Evolutionary conservation across 1,284 basidiomycete species (phyloP).

Genomic region (Fomitopsis betulina): DNA sequence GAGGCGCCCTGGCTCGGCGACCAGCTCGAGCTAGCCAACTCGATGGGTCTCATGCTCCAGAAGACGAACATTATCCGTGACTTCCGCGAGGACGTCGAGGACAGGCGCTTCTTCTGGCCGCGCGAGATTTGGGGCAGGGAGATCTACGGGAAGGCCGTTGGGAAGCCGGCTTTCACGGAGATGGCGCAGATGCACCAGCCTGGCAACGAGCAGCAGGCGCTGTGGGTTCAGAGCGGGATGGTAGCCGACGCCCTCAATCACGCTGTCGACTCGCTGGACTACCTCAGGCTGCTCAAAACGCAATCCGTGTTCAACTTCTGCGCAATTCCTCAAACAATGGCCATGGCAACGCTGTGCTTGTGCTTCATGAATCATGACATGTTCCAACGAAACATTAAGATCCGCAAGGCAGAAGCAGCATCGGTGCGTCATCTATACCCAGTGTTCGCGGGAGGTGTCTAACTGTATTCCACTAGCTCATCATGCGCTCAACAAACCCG

Average conservation of each 20-base stretch:
- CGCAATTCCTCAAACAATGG: slow-evolving; percentile 95
- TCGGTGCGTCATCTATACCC: slow-evolving; percentile 41
- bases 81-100: slow-evolving; percentile 88
- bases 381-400: slow-evolving; percentile 91
- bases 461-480: slow-evolving; percentile 56
- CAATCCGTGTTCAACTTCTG: slow-evolving; percentile 97
- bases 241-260: slow-evolving; percentile 87
- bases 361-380: slow-evolving; percentile 95
- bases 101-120: slow-evolving; percentile 93
- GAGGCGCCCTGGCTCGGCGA: slow-evolving; percentile 75
- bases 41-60: slow-evolving; percentile 95
- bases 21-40: slow-evolving; percentile 88
- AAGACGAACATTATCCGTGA: slow-evolving; percentile 99
- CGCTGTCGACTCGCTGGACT: slow-evolving; percentile 84
- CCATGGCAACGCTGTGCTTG: slow-evolving; percentile 87
- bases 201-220: slow-evolving; percentile 56
- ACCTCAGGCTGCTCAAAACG: slow-evolving; percentile 83
- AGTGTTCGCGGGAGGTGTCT: neutral
- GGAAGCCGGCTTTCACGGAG: slow-evolving; percentile 46
- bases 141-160: slow-evolving; percentile 43
- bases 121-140: slow-evolving; percentile 79
- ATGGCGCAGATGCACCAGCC: slow-evolving; percentile 58
- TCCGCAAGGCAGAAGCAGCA: slow-evolving; percentile 89
- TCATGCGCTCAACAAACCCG: slow-evolving; percentile 88
- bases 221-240: slow-evolving; percentile 86